Evolutionary conservation across 228 moss, liverwort and hornwort genomes (phyloP).

Genomic region (Sphagnum magellanicum): DNA sequence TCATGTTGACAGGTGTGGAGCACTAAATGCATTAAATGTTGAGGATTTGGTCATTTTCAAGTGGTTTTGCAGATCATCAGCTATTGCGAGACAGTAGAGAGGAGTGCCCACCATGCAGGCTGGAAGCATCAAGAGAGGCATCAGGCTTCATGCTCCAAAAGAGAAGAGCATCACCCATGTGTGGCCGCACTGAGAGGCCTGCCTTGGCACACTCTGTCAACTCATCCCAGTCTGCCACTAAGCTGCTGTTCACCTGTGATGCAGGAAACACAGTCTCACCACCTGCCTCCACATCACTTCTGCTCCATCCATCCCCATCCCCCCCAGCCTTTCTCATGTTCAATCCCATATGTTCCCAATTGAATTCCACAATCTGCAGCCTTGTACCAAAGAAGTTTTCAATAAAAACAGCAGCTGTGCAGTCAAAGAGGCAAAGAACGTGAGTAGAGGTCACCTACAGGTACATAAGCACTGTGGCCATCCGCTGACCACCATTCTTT

Average conservation of each 20-base stretch:
- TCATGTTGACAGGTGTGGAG: too few relatives aligned
- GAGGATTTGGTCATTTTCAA: too few relatives aligned
- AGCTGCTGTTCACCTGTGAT: conserved; percentile 60
- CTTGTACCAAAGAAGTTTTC: background rate
- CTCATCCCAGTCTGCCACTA: conserved; percentile 73
- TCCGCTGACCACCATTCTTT: conserved; percentile 91
- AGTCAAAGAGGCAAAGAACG: conserved; percentile 1
- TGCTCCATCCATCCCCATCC: conserved; percentile 21
- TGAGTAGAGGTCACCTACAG: conserved; percentile 44
- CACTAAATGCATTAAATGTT: too few relatives aligned
- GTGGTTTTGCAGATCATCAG: too few relatives aligned
- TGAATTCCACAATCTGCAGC: background rate
- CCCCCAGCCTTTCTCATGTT: background rate
- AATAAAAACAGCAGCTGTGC: background rate
- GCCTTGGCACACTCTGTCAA: conserved; percentile 80
- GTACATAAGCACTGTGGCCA: conserved; percentile 96
- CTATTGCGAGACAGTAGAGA: too few relatives aligned
- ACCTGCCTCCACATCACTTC: conserved; percentile 89
- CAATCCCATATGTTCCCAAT: background rate
- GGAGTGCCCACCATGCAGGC: conserved; percentile 69
- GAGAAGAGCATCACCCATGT: conserved; percentile 85
- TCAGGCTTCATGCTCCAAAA: conserved; percentile 99
- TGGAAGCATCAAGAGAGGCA: conserved; percentile 65
- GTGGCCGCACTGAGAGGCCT: conserved; percentile 88
- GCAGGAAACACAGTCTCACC: conserved; percentile 99